Conservation (phyloP, 352 stramenopile genomes). For the Globisporangium mamillatum region DNA sequence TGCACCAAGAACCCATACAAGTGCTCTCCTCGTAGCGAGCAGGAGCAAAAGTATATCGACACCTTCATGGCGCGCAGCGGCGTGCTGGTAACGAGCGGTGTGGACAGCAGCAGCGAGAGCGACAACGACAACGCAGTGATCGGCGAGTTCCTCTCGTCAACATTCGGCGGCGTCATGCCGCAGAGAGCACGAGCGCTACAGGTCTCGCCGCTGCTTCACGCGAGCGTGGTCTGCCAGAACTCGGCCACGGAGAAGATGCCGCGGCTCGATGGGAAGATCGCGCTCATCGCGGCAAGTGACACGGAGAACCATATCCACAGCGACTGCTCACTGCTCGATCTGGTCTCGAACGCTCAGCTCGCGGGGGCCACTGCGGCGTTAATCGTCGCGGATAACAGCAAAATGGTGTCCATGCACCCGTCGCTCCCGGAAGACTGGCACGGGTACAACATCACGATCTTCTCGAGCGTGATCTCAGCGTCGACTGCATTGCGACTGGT, state of each 20-base stretch:
- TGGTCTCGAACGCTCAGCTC: slow-evolving; percentile 43
- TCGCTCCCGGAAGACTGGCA: slow-evolving; percentile 44
- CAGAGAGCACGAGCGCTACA: slow-evolving; percentile 18
- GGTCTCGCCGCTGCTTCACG: slow-evolving; percentile 21
- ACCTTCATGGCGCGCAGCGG: slow-evolving; percentile 31
- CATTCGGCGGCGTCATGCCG: slow-evolving; percentile 46
- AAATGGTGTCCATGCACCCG: slow-evolving; percentile 30
- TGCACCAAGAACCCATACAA: slow-evolving; percentile 48
- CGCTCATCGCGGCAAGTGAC: slow-evolving; percentile 28
- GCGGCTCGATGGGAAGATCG: slow-evolving; percentile 26
- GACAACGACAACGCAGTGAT: slow-evolving; percentile 16
- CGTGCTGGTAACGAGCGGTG: slow-evolving; percentile 22
- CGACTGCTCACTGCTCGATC: slow-evolving; percentile 36
- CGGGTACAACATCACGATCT: slow-evolving; percentile 72
- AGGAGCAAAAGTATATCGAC: slow-evolving; percentile 42
- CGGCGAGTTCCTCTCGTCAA: slow-evolving; percentile 49
- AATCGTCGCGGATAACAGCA: slow-evolving; percentile 25
- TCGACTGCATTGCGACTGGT: slow-evolving; percentile 28
- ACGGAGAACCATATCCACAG: not conserved
- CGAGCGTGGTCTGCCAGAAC: slow-evolving; percentile 26
- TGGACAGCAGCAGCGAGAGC: not conserved
- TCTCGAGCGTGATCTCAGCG: slow-evolving; percentile 35
- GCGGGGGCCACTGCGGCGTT: slow-evolving; percentile 40
- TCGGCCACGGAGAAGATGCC: slow-evolving; percentile 15
- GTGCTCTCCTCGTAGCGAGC: slow-evolving; percentile 29